phyloP scores from a whole-genome alignment of 2,329 filamentous ascomycete species.

The Thielaviopsis musarum region DNA sequence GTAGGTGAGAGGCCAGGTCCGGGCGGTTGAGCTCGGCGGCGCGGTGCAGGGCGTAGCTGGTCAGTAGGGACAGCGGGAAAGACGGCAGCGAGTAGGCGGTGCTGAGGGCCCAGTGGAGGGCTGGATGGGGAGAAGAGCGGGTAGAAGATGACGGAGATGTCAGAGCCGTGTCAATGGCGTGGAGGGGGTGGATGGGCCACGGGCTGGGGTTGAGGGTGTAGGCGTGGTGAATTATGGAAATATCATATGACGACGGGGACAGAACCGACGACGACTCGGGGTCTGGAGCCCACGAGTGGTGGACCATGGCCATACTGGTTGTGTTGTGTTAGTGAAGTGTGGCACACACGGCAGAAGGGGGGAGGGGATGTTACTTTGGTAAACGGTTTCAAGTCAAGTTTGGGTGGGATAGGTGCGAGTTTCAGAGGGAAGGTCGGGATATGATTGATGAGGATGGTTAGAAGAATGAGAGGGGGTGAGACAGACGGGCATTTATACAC shows the following conservation, averaged over 20 bases:
- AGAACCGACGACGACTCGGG: not conserved
- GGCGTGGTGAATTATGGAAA: not conserved
- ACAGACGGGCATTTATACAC: too few relatives aligned
- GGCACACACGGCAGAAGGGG: too few relatives aligned
- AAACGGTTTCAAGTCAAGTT: too few relatives aligned
- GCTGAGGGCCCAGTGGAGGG: not conserved
- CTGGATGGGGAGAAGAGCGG: not conserved
- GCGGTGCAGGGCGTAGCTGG: not conserved
- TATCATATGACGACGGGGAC: not conserved
- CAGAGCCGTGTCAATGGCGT: not conserved
- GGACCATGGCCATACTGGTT: not conserved
- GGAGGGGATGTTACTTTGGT: too few relatives aligned
- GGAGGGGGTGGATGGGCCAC: not conserved
- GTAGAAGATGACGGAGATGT: not conserved
- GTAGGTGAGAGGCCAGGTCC: not conserved
- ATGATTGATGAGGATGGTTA: too few relatives aligned
- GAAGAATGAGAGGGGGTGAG: too few relatives aligned
- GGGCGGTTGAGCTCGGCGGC: not conserved
- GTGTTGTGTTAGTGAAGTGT: too few relatives aligned
- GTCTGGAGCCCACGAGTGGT: not conserved
- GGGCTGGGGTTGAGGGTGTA: not conserved
- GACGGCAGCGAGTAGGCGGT: not conserved
- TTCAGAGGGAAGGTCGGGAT: too few relatives aligned
- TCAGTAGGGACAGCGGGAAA: not conserved
- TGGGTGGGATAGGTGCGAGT: too few relatives aligned